phyloP scores from a whole-genome alignment of 257 asterid genomes.

The Nicotiana tabacum region DNA sequence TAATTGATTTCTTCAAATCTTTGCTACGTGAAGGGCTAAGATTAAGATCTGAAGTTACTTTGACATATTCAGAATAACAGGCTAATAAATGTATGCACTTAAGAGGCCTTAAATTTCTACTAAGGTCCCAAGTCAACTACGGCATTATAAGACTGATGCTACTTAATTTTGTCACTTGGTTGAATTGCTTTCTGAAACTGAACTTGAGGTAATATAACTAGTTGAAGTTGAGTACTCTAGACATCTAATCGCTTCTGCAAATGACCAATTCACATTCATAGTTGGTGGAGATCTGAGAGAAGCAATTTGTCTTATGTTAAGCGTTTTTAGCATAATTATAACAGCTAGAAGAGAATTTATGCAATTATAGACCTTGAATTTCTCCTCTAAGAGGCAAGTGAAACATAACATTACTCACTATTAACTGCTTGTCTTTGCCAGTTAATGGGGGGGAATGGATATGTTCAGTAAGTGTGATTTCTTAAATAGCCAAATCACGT shows the following conservation, averaged over 20 bases:
- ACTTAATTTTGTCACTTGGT: background rate
- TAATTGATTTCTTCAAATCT: too few species aligned
- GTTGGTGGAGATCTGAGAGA: background rate
- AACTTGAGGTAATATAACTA: background rate
- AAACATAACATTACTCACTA: background rate
- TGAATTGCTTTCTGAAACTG: background rate
- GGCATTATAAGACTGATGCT: background rate
- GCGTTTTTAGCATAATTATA: background rate
- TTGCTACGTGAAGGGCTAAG: background rate
- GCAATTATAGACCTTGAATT: background rate
- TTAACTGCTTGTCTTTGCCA: background rate
- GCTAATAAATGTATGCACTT: slow-evolving; percentile 4
- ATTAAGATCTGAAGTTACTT: background rate
- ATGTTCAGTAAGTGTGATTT: background rate
- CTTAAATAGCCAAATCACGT: background rate
- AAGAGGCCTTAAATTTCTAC: background rate
- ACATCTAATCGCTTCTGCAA: background rate
- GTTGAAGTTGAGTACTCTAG: background rate
- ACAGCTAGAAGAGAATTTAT: slow-evolving; percentile 1
- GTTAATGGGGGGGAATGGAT: background rate
- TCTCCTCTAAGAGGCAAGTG: background rate
- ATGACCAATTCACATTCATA: background rate
- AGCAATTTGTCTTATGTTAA: background rate
- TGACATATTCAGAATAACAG: background rate
- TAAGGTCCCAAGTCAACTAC: background rate